A percentile compares a stretch with the other conserved stretches of the same genome.
Conservation (phyloP, 169 alveolate genomes). For the Fabrea salina region DNA sequence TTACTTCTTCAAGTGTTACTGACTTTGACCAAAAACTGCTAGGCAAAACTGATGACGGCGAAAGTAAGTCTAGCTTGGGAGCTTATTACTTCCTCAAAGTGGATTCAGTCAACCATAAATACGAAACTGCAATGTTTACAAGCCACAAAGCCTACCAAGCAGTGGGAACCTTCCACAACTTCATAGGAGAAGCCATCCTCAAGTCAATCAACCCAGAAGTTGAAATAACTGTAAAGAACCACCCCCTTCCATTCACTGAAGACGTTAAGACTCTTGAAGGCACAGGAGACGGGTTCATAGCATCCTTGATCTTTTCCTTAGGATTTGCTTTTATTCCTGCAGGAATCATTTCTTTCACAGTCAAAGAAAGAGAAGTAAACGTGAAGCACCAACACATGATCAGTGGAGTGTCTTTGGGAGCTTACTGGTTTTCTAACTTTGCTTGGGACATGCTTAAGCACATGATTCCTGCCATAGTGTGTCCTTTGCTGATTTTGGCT, state of each 20-base stretch:
- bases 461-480: conserved; percentile 44
- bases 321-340: conserved; percentile 85
- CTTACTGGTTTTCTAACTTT: conserved; percentile 78
- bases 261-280: not conserved
- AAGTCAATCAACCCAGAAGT: not conserved
- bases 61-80: conserved; percentile 11
- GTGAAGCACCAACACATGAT: conserved; percentile 77
- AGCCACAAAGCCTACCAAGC: not conserved
- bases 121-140: not conserved
- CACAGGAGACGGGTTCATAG: conserved; percentile 8
- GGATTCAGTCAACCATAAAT: not conserved
- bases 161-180: not conserved
- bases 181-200: not conserved
- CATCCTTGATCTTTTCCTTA: not conserved
- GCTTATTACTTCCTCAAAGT: not conserved
- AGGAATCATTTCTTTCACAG: conserved; percentile 65
- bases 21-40: not conserved
- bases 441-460: conserved; percentile 68
- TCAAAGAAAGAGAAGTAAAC: conserved; percentile 73
- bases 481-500: conserved; percentile 44
- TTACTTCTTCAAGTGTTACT: not conserved
- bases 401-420: conserved; percentile 70
- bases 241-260: conserved; percentile 26
- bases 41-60: not conserved
- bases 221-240: not conserved